phyloP scores from a whole-genome alignment of 208 protist genomes.

The Wallacemonas sp. region DNA sequence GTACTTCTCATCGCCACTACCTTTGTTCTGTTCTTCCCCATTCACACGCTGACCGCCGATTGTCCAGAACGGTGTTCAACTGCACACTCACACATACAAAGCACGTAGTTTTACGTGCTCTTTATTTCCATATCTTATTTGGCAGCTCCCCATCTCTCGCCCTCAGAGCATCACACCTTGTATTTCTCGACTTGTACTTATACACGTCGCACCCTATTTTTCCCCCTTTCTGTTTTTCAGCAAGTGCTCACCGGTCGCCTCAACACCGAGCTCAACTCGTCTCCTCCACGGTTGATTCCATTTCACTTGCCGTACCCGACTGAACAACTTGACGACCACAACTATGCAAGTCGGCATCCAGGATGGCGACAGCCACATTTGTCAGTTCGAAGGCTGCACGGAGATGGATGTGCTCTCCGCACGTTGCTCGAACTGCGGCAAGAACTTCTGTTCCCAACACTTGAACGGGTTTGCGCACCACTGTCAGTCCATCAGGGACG shows the following conservation, averaged over 20 bases:
- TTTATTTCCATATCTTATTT: no score
- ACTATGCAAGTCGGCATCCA: conserved; percentile 84
- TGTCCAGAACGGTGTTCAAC: no score
- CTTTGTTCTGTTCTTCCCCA: no score
- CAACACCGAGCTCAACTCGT: neutral
- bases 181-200: no score
- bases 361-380: conserved; percentile 71
- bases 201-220: neutral
- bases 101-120: no score
- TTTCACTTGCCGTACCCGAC: neutral
- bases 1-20: no score
- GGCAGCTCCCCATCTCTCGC: no score
- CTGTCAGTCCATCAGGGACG: conserved; percentile 42
- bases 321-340: neutral
- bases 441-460: conserved; percentile 79
- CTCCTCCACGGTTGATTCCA: neutral
- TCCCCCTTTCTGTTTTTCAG: neutral
- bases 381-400: conserved; percentile 61
- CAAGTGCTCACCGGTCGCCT: no score
- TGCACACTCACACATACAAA: no score
- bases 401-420: conserved; percentile 72
- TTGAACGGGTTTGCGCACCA: conserved; percentile 53
- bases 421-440: conserved; percentile 66
- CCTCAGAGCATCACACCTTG: no score
- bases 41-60: no score